Percentiles rank a stretch among this genome's conserved stretches.
phyloP scores from a whole-genome alignment of 2,329 filamentous ascomycete species.

The Keithomyces neogunnii region DNA sequence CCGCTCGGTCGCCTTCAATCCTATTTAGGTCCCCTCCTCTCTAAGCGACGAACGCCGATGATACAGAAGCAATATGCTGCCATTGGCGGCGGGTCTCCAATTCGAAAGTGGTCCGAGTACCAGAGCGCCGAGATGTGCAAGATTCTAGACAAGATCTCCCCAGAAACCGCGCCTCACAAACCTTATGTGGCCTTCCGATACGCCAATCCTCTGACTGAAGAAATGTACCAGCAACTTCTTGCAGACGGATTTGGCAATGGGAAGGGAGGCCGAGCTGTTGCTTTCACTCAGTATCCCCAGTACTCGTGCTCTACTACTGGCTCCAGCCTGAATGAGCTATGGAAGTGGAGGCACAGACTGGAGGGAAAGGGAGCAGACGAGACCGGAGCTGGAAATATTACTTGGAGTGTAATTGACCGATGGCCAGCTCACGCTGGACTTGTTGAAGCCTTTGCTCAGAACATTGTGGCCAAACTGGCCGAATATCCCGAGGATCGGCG shows the following conservation, averaged over 20 bases:
- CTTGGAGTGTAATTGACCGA: slow-evolving; percentile 96
- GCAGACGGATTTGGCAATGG: slow-evolving; percentile 86
- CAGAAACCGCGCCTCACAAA: slow-evolving; percentile 91
- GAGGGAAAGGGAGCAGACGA: slow-evolving; percentile 62
- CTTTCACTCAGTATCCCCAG: slow-evolving; percentile 97
- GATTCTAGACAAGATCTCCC: slow-evolving; percentile 81
- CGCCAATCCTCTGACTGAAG: slow-evolving; percentile 84
- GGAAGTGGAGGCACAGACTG: slow-evolving; percentile 88
- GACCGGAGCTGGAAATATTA: slow-evolving; percentile 58
- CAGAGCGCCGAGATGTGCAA: slow-evolving; percentile 96
- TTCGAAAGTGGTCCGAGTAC: slow-evolving; percentile 95
- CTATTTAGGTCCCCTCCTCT: slow-evolving; percentile 84
- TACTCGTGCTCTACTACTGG: slow-evolving; percentile 98
- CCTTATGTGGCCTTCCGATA: slow-evolving; percentile 98
- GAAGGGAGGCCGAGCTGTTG: slow-evolving; percentile 85
- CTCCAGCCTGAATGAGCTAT: slow-evolving; percentile 91
- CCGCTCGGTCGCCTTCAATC: slow-evolving; percentile 87
- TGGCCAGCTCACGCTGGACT: slow-evolving; percentile 91
- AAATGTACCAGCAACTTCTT: slow-evolving; percentile 78
- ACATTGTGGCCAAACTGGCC: slow-evolving; percentile 77
- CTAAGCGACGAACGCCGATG: slow-evolving; percentile 82
- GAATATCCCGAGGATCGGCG: slow-evolving; percentile 78
- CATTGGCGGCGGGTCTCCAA: slow-evolving; percentile 96
- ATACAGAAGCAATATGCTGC: slow-evolving; percentile 92
- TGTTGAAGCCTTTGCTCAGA: slow-evolving; percentile 84